These are phyloP conservation scores for Alternaria arborescens DNA, from an alignment of 2,329 filamentous ascomycete genomes.

Conservation along the genomic window DNA sequence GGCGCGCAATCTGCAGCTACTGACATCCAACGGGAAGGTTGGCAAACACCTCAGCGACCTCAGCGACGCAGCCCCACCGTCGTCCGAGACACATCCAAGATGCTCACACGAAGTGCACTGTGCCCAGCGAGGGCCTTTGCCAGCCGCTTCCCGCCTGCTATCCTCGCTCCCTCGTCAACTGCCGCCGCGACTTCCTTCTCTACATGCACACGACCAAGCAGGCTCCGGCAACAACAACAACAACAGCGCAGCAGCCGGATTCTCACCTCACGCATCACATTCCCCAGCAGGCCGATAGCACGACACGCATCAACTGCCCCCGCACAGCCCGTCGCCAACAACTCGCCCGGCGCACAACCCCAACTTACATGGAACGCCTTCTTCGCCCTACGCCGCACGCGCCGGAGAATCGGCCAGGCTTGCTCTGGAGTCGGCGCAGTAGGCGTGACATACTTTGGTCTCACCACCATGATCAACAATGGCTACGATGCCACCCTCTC, in stretches of 20 bases:
- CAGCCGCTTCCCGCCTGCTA: conserved; percentile 38
- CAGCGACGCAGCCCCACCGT: conserved; percentile 8
- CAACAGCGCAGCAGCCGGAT: conserved; percentile 23
- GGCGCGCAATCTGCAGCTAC: conserved; percentile 10
- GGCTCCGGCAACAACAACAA: conserved; percentile 21
- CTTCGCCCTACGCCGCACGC: conserved; percentile 86
- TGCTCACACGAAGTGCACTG: conserved; percentile 45
- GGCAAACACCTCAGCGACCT: conserved; percentile 6
- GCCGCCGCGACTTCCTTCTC: conserved; percentile 38
- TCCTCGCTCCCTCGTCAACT: conserved; percentile 32
- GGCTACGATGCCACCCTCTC: conserved; percentile 72
- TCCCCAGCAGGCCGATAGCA: conserved; percentile 15
- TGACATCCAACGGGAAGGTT: conserved; percentile 14
- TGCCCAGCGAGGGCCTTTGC: conserved; percentile 44
- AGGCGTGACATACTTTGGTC: conserved; percentile 68
- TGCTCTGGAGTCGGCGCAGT: conserved; percentile 75
- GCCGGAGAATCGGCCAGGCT: conserved; percentile 81
- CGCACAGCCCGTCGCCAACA: conserved; percentile 22
- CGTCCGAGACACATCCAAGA: conserved; percentile 20
- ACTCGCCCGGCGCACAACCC: conserved; percentile 24
- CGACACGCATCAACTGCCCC: conserved; percentile 40
- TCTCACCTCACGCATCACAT: conserved; percentile 17
- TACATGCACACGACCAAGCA: conserved; percentile 38
- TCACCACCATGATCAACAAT: conserved; percentile 72
- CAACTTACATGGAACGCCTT: conserved; percentile 81